Percentiles rank a stretch among this genome's conserved stretches.
These are phyloP conservation scores for Hydrangea macrophylla DNA, from an alignment of 148 eudicot genomes.

Conservation along the genomic window DNA sequence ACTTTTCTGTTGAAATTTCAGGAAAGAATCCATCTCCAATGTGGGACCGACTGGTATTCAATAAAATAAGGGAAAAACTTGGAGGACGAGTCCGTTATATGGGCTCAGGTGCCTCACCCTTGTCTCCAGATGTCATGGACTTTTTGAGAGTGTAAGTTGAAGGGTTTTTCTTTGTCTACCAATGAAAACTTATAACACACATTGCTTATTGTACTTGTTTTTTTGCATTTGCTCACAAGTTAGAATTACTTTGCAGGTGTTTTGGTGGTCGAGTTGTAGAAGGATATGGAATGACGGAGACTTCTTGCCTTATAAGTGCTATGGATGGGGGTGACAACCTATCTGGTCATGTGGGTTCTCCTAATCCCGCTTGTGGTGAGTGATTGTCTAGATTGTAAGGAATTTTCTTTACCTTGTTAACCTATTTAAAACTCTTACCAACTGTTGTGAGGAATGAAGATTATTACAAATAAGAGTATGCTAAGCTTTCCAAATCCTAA, in stretches of 20 bases:
- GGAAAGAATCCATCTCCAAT: constrained; percentile 70
- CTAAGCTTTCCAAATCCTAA: too few relatives aligned
- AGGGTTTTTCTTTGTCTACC: not conserved
- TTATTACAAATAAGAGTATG: too few relatives aligned
- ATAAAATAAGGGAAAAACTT: constrained; percentile 79
- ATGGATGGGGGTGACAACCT: constrained; percentile 63
- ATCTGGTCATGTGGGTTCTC: constrained; percentile 94
- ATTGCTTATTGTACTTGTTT: not conserved
- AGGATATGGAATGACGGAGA: constrained; percentile 99
- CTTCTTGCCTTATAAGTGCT: constrained; percentile 69
- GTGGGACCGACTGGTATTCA: constrained; percentile 87
- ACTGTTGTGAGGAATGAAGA: too few relatives aligned
- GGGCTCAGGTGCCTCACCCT: constrained; percentile 91
- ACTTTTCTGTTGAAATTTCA: constrained; percentile 18
- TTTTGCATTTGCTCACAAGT: constrained; percentile 3
- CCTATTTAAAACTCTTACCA: too few relatives aligned
- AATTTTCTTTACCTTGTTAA: not conserved
- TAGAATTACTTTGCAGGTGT: constrained; percentile 46
- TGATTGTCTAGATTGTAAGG: constrained; percentile 10
- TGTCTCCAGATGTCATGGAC: constrained; percentile 88
- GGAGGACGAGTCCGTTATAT: constrained; percentile 89
- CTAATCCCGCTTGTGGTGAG: constrained; percentile 92
- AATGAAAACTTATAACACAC: too few relatives aligned
- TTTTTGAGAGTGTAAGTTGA: constrained; percentile 84
- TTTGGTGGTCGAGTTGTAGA: constrained; percentile 74